Evolutionary conservation across 2,329 filamentous ascomycete species (phyloP), one percentile per base, ranked within the genome.

Genomic region (Huntiella moniliformis): DNA sequence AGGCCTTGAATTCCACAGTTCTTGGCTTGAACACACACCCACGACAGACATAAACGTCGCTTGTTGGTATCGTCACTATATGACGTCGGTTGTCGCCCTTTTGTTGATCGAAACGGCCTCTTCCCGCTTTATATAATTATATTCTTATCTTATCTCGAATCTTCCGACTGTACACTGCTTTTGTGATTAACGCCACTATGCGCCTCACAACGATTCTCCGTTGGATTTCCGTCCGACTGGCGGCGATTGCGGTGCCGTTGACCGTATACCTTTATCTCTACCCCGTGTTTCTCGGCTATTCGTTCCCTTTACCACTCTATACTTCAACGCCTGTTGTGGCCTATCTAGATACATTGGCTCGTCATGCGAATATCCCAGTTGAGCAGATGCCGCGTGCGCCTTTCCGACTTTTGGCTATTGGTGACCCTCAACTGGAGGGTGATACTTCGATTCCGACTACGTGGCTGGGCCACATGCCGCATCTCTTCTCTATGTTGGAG

Each of bases 381-480:
- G 16, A 34, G n/a, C 33, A 36, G 10, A 47, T 32, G 2, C 41
- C 45, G 43, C 54, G 54, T 54, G 83, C 85, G 3, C 84, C 86
- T 0, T 94, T 96, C 56, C 74, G 88, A 48, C 74, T 96, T 3
- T 77, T 96, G 11, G 77, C 86, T 1, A 73, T 96, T 16, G 88
- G 82, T 50, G 88, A 96, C 60, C 88, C 88, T 4, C 88, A 96
- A 60, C 73, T 96, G 45, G 88, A 96, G 63, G 88, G 88, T 54
- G 84, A 94, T 58, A 85, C 81, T 2, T 86, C 83, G 5, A 78
- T 95, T 18, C 81, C 79, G 12, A 70, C 68, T 45, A 63, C 66
- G 33, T 65, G 69, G 51, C 60, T 69, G 34, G 64, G 67, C 39
- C 58, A 65, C 1, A 71, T 78, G 43, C 71, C 73, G 1, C 71